phyloP scores from a whole-genome alignment of 108 stramenopile genomes.

The Skeletonema grethae region DNA sequence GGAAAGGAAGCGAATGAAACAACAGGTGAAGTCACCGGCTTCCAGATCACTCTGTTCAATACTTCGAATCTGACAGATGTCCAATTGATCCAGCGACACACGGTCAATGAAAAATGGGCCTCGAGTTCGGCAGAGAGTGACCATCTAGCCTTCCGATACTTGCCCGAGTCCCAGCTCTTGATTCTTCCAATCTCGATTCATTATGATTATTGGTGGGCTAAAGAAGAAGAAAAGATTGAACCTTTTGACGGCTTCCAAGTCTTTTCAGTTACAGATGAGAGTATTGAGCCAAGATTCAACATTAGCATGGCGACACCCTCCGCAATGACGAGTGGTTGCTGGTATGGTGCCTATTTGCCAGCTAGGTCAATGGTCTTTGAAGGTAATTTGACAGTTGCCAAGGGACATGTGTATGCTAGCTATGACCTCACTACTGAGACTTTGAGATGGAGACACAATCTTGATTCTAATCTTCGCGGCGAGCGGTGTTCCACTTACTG shows the following conservation, averaged over 20 bases:
- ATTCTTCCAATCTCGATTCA: too few relatives aligned
- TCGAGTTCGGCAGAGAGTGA: slow-evolving; percentile 12
- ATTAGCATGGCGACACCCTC: neutral
- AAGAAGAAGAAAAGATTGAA: neutral
- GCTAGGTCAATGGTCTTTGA: slow-evolving; percentile 2
- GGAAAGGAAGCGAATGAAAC: slow-evolving; percentile 8
- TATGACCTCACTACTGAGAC: too few relatives aligned
- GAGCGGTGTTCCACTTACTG: too few relatives aligned
- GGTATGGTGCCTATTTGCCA: slow-evolving; percentile 4
- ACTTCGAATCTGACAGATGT: neutral
- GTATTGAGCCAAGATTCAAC: neutral
- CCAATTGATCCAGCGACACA: neutral
- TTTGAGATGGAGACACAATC: too few relatives aligned
- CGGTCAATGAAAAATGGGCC: neutral
- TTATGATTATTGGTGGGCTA: neutral
- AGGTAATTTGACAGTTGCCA: slow-evolving; percentile 4
- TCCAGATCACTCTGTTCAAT: slow-evolving; percentile 16
- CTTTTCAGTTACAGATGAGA: slow-evolving; percentile 2
- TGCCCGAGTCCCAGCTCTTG: neutral
- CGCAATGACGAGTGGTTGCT: slow-evolving; percentile 1
- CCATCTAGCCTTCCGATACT: slow-evolving; percentile 13
- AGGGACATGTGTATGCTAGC: neutral
- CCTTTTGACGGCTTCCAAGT: slow-evolving; percentile 11
- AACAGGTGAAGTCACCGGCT: slow-evolving; percentile 6
- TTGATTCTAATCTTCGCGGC: too few relatives aligned